Percentiles rank a stretch among this genome's conserved stretches.
phyloP scores from a whole-genome alignment of 2,329 filamentous ascomycete genomes.

The Nigrospora sphaerica region DNA sequence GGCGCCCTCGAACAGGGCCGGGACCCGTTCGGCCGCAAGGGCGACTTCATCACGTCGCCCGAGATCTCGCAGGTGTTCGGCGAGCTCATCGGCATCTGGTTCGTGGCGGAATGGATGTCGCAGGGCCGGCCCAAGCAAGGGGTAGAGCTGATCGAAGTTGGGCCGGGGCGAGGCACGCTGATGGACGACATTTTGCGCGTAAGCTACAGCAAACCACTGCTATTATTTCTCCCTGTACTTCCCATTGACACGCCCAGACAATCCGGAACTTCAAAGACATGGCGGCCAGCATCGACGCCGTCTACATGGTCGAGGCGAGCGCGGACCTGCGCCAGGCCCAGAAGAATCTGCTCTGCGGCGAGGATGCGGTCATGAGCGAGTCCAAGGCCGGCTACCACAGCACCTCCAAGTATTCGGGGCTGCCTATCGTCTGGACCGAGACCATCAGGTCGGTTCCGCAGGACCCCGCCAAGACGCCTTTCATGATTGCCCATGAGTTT shows the following conservation, averaged over 20 bases:
- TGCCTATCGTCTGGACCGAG: constrained; percentile 85
- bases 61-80: constrained; percentile 98
- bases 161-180: constrained; percentile 86
- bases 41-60: constrained; percentile 94
- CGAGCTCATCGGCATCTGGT: constrained; percentile 89
- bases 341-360: constrained; percentile 73
- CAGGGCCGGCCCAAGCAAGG: constrained; percentile 69
- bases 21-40: constrained; percentile 87
- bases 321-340: constrained; percentile 69
- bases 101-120: constrained; percentile 92
- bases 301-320: constrained; percentile 95
- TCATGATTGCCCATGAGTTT: constrained; percentile 96
- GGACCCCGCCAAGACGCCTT: constrained; percentile 68
- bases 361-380: constrained; percentile 58
- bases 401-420: constrained; percentile 64
- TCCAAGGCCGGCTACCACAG: constrained; percentile 69
- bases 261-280: constrained; percentile 77
- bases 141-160: constrained; percentile 87
- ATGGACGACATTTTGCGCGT: constrained; percentile 96
- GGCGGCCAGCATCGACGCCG: constrained; percentile 68
- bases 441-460: constrained; percentile 73
- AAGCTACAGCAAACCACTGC: constrained; percentile 24
- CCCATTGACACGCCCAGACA: constrained; percentile 48
- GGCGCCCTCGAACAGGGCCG: constrained; percentile 58
- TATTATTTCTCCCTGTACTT: background rate